Evolutionary conservation across 352 stramenopile genomes (phyloP).

Genomic region (Phytophthora quininea): DNA sequence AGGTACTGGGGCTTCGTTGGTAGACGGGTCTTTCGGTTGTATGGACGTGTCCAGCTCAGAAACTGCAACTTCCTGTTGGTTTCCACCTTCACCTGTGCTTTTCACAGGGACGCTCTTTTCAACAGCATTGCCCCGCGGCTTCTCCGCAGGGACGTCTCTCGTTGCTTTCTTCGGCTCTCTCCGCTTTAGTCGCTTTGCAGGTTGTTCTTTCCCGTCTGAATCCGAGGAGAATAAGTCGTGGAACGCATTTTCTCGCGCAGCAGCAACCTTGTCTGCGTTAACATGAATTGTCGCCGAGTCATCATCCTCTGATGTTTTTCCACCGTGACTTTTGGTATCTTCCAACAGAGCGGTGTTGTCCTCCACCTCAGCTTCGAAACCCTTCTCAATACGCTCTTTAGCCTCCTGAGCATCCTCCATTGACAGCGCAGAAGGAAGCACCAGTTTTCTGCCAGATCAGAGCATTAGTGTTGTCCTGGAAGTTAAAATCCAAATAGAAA

Average conservation of each 20-base stretch:
- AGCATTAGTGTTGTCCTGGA: constrained; percentile 4
- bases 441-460: constrained; percentile 16
- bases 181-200: constrained; percentile 3
- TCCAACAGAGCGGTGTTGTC: neutral
- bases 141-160: neutral
- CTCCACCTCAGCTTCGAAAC: constrained; percentile 27
- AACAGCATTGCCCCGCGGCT: neutral
- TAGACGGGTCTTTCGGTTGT: neutral
- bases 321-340: neutral
- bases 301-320: constrained; percentile 5
- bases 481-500: neutral
- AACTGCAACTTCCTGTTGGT: neutral
- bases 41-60: neutral
- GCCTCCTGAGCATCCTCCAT: constrained; percentile 35
- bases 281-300: neutral
- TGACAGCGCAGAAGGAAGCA: constrained; percentile 46
- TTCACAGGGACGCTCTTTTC: neutral
- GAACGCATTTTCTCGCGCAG: constrained; percentile 24
- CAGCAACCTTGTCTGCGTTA: constrained; percentile 16
- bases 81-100: neutral
- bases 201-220: constrained; percentile 25
- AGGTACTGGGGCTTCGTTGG: neutral
- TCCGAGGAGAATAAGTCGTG: constrained; percentile 34
- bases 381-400: constrained; percentile 47
- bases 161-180: constrained; percentile 13